These are phyloP conservation scores for Neopestalotiopsis sp. DNA, from an alignment of 2,329 filamentous ascomycete species.

Conservation along the genomic window DNA sequence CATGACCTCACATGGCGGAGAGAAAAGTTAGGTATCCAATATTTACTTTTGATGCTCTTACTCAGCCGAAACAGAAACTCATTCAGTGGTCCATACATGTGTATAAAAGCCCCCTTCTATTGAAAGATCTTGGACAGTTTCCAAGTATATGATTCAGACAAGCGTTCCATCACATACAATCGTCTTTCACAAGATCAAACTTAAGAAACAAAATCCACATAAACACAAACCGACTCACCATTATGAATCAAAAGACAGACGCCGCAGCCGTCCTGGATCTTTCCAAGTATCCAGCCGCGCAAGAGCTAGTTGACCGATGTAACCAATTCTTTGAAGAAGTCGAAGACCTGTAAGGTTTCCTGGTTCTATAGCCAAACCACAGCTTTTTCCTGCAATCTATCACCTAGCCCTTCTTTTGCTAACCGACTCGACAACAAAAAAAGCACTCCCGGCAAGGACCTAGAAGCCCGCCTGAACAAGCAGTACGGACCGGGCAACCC, in stretches of 20 bases:
- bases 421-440: neutral
- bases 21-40: neutral
- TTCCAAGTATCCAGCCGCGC: conserved; percentile 33
- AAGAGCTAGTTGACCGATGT: conserved; percentile 33
- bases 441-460: conserved; percentile 50
- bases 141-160: neutral
- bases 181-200: too few relatives aligned
- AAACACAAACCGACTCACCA: neutral
- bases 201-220: neutral
- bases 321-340: conserved; percentile 36
- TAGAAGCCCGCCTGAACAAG: conserved; percentile 47
- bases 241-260: conserved; percentile 8
- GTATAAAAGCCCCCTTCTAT: neutral
- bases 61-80: neutral
- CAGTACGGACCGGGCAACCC: conserved; percentile 47
- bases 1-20: neutral
- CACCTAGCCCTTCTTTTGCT: neutral
- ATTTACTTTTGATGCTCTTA: neutral
- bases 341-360: conserved; percentile 34
- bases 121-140: neutral
- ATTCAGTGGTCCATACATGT: neutral
- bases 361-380: too few relatives aligned
- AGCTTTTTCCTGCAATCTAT: neutral
- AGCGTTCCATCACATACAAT: neutral
- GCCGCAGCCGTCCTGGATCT: conserved; percentile 29